Evolutionary conservation across 768 basidiomycete species (phyloP), one percentile per base, ranked within the genome.

Genomic region (Trametes coccinea): DNA sequence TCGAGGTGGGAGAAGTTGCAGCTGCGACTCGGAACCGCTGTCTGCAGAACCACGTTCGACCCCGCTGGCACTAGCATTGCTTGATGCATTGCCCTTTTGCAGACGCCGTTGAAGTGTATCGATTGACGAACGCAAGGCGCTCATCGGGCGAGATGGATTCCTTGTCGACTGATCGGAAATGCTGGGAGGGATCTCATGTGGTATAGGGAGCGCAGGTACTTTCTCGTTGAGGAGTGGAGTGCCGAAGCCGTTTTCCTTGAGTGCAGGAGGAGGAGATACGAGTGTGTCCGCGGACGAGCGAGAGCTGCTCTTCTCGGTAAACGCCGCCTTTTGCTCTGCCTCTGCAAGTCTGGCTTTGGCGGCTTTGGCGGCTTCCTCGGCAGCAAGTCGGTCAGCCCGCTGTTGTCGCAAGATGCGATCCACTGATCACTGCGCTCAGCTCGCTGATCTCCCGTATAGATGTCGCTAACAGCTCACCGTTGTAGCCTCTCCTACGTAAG

Each of bases 381-480:
- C 79, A 10, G 82, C 80, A 59, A 82, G 77, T 17, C 81, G 77
- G 47, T 92, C 86, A 13, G 85, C 86, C 68, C 83, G 83, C 68
- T 96, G 92, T 64, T 92, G 89, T 59, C 88, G 87, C 59, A 98
- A 77, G 60, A 98, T 96, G 37, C 95, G 83, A 69, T 97, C 95
- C 55, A 98, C 95, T 93, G 58, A 2, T 31, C 0, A 27, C 31
- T n/a, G 41, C 53, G 50, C 17, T 43, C 40, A 67, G 76, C 61
- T 27, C 75, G 22, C 22, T 22, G 22, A 22, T 22, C 22, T 22
- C 22, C 22, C 22, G 22, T 22, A 22, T 22, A 22, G 22, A 73
- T 0, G 73, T 68, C 56, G 67, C 34, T 37, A 9, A 60, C 40
- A 62, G 68, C 78, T 4, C 65, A 90, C 92, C 89, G 67, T 94